Conservation (phyloP, 2,329 filamentous ascomycete genomes). For the Alternaria alternata region DNA sequence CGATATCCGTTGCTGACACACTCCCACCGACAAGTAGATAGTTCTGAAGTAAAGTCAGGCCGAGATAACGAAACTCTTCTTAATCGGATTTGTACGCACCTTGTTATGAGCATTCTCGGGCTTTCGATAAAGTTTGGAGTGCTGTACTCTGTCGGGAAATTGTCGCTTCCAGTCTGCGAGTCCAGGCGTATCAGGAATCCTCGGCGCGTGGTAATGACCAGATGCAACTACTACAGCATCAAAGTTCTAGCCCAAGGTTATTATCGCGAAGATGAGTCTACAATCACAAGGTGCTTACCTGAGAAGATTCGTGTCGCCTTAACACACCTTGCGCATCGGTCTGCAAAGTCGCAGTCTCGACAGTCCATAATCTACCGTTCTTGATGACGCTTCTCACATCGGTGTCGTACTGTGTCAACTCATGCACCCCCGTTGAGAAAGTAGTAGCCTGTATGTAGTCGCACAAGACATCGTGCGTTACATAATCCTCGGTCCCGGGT, state of each 20-base stretch:
- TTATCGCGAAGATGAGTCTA: rapidly evolving
- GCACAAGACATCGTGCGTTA: constrained; percentile 64
- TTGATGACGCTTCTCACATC: constrained; percentile 65
- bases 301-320: constrained; percentile 3
- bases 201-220: constrained; percentile 63
- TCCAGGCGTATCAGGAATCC: constrained; percentile 60
- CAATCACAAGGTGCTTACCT: neutral
- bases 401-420: constrained; percentile 64
- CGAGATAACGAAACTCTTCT: neutral
- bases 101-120: constrained; percentile 62
- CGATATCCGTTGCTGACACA: constrained; percentile 64
- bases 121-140: constrained; percentile 62
- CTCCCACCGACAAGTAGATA: constrained; percentile 65
- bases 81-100: constrained; percentile 8
- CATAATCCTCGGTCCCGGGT: constrained; percentile 65
- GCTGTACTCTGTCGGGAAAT: constrained; percentile 57
- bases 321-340: constrained; percentile 20
- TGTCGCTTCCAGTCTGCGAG: constrained; percentile 56
- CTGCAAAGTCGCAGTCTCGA: constrained; percentile 59
- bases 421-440: constrained; percentile 58
- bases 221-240: constrained; percentile 63
- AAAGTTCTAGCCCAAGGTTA: constrained; percentile 48
- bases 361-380: constrained; percentile 58
- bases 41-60: constrained; percentile 42
- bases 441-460: constrained; percentile 70